Evolutionary conservation across 2,329 filamentous ascomycete species (phyloP).

Genomic region (Diaporthe citriasiana): DNA sequence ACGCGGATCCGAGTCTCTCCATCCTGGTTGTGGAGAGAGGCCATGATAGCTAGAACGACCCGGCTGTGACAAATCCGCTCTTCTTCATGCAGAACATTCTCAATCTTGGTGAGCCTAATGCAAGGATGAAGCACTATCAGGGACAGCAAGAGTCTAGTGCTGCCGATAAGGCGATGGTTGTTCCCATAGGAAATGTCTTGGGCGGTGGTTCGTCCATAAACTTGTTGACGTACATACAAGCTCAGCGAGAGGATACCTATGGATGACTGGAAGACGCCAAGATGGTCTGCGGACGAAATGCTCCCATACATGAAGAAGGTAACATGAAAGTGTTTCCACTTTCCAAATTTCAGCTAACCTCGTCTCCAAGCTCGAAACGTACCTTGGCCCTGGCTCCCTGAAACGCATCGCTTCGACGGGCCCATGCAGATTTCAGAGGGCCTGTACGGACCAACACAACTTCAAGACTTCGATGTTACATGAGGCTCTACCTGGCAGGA

Average conservation of each 20-base stretch:
- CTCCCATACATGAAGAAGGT: slow-evolving; percentile 65
- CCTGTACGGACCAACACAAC: slow-evolving; percentile 52
- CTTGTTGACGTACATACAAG: slow-evolving; percentile 56
- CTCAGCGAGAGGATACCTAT: slow-evolving; percentile 49
- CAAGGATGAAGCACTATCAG: slow-evolving; percentile 61
- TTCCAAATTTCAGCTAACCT: not conserved
- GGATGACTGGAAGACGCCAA: slow-evolving; percentile 43
- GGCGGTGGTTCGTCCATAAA: slow-evolving; percentile 67
- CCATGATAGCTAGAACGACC: slow-evolving; percentile 64
- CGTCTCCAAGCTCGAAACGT: slow-evolving; percentile 65
- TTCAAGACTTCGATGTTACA: slow-evolving; percentile 43
- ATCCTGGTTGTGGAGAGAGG: slow-evolving; percentile 69
- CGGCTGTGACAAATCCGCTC: slow-evolving; percentile 63
- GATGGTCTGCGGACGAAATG: slow-evolving; percentile 51
- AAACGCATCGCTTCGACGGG: slow-evolving; percentile 66
- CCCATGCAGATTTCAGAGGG: slow-evolving; percentile 69
- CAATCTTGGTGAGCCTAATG: slow-evolving; percentile 61
- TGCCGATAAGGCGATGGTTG: slow-evolving; percentile 56
- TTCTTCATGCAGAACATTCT: slow-evolving; percentile 55
- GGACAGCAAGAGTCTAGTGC: slow-evolving; percentile 52
- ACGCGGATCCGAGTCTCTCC: slow-evolving; percentile 62
- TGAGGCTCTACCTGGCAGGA: not conserved
- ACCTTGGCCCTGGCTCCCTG: slow-evolving; percentile 61
- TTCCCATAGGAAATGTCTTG: slow-evolving; percentile 59
- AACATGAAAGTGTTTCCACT: not conserved